Evolutionary conservation across 2,329 filamentous ascomycete genomes (phyloP).

Genomic region (Aurifilum marmelostoma): DNA sequence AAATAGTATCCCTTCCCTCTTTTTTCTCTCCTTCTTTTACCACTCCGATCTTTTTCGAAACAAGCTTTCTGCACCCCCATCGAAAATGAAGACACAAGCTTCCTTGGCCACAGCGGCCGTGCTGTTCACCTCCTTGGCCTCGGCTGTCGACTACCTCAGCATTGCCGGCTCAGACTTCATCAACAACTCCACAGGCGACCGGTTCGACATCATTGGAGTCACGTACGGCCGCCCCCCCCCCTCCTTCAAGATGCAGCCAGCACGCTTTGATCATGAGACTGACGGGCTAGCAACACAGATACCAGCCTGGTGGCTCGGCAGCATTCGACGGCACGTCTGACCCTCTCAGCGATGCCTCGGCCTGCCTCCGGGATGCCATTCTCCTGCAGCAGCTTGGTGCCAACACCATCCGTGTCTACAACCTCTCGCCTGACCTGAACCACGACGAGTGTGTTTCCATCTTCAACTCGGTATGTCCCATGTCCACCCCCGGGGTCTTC

Average conservation of each 20-base stretch:
- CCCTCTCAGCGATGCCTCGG: slow-evolving; percentile 31
- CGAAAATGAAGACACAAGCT: slow-evolving; percentile 28
- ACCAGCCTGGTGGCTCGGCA: slow-evolving; percentile 64
- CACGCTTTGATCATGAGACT: background rate
- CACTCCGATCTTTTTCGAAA: background rate
- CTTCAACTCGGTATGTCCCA: slow-evolving; percentile 51
- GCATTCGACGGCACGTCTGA: slow-evolving; percentile 54
- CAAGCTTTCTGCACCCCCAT: background rate
- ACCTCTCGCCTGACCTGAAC: slow-evolving; percentile 61
- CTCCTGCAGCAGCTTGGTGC: slow-evolving; percentile 62
- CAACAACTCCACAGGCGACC: slow-evolving; percentile 56
- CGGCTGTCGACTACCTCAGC: slow-evolving; percentile 24
- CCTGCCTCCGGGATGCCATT: slow-evolving; percentile 59
- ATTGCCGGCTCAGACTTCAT: slow-evolving; percentile 46
- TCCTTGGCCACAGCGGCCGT: slow-evolving; percentile 25
- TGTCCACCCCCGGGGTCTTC: too few relatives aligned
- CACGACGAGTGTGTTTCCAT: slow-evolving; percentile 64
- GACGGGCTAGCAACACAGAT: slow-evolving; percentile 36
- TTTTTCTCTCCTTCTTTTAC: background rate
- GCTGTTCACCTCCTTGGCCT: slow-evolving; percentile 28
- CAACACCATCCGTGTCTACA: slow-evolving; percentile 67
- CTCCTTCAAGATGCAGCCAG: too few relatives aligned
- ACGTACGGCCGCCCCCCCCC: slow-evolving; percentile 38
- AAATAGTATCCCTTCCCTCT: background rate
- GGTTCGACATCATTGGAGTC: slow-evolving; percentile 64